These are phyloP conservation scores for Aspergillus eucalypticola DNA, from an alignment of 2,329 filamentous ascomycete genomes.

Conservation along the genomic window DNA sequence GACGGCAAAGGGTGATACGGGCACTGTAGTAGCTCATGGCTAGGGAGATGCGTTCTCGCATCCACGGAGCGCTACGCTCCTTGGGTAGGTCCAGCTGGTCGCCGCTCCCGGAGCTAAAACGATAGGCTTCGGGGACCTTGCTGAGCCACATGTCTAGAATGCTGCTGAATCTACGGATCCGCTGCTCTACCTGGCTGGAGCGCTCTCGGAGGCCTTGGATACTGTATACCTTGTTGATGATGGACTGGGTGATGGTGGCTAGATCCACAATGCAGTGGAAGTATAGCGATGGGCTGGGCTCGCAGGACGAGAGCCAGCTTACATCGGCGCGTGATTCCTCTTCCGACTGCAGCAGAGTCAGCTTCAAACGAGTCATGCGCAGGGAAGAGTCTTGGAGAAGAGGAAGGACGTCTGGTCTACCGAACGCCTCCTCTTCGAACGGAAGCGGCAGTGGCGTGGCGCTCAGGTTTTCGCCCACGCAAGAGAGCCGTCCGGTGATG, in stretches of 20 bases:
- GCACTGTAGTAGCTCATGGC: slow-evolving; percentile 46
- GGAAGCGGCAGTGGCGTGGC: slow-evolving; percentile 40
- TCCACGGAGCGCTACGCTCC: slow-evolving; percentile 8
- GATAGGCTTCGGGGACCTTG: slow-evolving; percentile 35
- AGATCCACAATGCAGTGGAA: slow-evolving; percentile 43
- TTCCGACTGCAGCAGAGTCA: slow-evolving; percentile 30
- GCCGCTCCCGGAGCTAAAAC: slow-evolving; percentile 32
- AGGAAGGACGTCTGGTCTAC: slow-evolving; percentile 24
- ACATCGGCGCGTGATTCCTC: slow-evolving; percentile 12
- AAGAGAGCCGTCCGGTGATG: slow-evolving; percentile 45
- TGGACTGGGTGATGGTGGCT: slow-evolving; percentile 37
- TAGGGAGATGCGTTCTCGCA: slow-evolving; percentile 38
- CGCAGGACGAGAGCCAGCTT: slow-evolving; percentile 25
- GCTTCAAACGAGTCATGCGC: slow-evolving; percentile 26
- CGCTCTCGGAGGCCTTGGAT: slow-evolving; percentile 37
- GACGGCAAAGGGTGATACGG: slow-evolving; percentile 43
- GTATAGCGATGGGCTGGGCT: slow-evolving; percentile 37
- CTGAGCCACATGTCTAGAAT: slow-evolving; percentile 39
- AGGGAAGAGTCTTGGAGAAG: slow-evolving; percentile 27
- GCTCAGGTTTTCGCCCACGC: slow-evolving; percentile 41
- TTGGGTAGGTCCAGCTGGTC: slow-evolving; percentile 23
- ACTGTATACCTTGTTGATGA: slow-evolving; percentile 42
- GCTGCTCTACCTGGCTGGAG: slow-evolving; percentile 33
- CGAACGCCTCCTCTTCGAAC: slow-evolving; percentile 39
- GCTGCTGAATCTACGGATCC: slow-evolving; percentile 33